phyloP scores from a whole-genome alignment of 2,329 filamentous ascomycete species.

The Diaporthe nobilis region DNA sequence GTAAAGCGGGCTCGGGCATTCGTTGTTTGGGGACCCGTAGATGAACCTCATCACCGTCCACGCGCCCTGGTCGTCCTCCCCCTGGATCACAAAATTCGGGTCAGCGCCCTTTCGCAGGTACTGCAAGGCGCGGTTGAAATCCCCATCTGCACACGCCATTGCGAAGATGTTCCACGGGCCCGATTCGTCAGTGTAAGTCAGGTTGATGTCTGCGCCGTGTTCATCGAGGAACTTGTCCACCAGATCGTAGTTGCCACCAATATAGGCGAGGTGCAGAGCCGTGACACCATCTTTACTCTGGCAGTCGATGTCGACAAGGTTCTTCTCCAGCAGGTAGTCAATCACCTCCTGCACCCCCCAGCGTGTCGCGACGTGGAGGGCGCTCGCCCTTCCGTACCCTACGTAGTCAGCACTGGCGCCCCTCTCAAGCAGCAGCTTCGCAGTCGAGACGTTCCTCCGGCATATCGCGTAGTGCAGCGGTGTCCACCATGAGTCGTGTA shows the following conservation, averaged over 20 bases:
- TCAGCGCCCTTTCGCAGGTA: not conserved
- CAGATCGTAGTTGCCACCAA: not conserved
- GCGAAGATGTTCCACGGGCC: constrained; percentile 6
- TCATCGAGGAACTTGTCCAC: not conserved
- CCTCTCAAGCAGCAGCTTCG: not conserved
- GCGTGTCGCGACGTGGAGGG: not conserved
- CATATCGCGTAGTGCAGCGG: constrained; percentile 6
- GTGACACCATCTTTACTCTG: not conserved
- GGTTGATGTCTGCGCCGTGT: not conserved
- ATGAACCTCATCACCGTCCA: constrained; percentile 10
- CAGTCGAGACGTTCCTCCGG: not conserved
- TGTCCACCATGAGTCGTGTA: too few species aligned
- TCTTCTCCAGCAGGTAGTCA: not conserved
- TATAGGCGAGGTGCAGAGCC: not conserved
- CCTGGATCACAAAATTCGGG: not conserved
- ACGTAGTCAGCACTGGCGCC: not conserved
- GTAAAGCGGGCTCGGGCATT: not conserved
- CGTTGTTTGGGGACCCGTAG: not conserved
- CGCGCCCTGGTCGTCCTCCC: accelerated
- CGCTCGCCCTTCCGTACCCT: not conserved
- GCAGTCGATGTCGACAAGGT: not conserved
- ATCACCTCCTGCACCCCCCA: not conserved
- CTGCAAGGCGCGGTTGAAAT: not conserved
- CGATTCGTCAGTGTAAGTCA: accelerated
- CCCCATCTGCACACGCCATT: not conserved